These are phyloP conservation scores for Ascochyta clinopodiicola DNA, from an alignment of 2,329 filamentous ascomycete species.

Conservation along the genomic window DNA sequence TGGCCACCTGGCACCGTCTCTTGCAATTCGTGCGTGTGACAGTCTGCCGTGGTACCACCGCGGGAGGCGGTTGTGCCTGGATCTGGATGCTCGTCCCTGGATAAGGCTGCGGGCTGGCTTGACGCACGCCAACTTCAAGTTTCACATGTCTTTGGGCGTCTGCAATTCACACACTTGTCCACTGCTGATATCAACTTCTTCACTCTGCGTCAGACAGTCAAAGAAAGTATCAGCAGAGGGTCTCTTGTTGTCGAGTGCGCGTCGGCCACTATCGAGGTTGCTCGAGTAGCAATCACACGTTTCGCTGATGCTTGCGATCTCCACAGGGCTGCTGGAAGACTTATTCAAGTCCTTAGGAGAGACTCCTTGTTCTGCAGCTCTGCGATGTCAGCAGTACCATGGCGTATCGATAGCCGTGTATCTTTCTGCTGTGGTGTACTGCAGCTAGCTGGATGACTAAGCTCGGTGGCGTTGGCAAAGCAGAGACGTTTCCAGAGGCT, in stretches of 20 bases:
- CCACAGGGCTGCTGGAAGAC: too few relatives aligned
- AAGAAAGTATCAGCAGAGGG: neutral
- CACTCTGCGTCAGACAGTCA: neutral
- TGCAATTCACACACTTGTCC: neutral
- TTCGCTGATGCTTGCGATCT: too few relatives aligned
- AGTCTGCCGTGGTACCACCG: neutral
- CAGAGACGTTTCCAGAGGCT: slow-evolving; percentile 1
- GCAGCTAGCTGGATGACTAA: neutral
- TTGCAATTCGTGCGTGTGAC: neutral
- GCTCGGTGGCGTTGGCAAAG: neutral
- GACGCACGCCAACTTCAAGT: slow-evolving; percentile 5
- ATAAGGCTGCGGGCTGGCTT: neutral
- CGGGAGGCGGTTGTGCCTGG: neutral
- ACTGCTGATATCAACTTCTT: neutral
- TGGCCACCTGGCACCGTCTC: too few relatives aligned
- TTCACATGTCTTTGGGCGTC: neutral
- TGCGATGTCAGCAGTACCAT: neutral
- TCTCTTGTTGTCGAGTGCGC: neutral
- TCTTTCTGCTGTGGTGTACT: too few relatives aligned
- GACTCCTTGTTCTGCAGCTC: neutral
- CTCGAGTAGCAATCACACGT: too few relatives aligned
- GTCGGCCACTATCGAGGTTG: too few relatives aligned
- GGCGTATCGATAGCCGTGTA: neutral
- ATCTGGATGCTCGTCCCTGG: neutral
- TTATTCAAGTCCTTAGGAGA: too few relatives aligned